Evolutionary conservation across 805 yeast species (phyloP).

Genomic region (Cyberlindnera misumaiensis): DNA sequence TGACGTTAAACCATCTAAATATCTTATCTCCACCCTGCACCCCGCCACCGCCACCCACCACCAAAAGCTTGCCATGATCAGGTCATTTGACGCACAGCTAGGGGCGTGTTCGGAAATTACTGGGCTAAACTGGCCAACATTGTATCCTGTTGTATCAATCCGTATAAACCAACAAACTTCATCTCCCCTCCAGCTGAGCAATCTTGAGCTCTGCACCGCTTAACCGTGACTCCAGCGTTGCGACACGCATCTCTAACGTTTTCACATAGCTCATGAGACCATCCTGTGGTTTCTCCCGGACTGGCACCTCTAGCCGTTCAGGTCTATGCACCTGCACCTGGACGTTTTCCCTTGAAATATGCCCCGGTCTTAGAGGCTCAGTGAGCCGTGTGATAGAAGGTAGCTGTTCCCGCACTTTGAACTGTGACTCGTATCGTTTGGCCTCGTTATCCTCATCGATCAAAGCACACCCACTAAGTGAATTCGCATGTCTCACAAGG

Average conservation of each 20-base stretch:
- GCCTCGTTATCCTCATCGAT: slow-evolving; percentile 10
- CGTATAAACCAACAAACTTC: too few relatives aligned
- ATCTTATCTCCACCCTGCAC: too few relatives aligned
- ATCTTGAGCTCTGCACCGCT: slow-evolving; percentile 16
- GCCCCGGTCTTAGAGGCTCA: background rate
- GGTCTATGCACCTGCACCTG: too few relatives aligned
- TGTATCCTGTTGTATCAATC: too few relatives aligned
- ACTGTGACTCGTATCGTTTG: background rate
- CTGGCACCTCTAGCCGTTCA: too few relatives aligned
- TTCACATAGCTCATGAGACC: slow-evolving; percentile 17
- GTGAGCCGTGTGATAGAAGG: background rate
- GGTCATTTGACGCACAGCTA: too few relatives aligned
- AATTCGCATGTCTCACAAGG: slow-evolving; percentile 56
- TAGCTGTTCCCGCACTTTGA: background rate
- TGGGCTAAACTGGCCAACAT: too few relatives aligned
- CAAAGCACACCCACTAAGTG: slow-evolving; percentile 25
- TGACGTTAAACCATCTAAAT: too few relatives aligned
- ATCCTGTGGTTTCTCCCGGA: background rate
- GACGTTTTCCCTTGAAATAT: too few relatives aligned
- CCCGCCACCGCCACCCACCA: too few relatives aligned
- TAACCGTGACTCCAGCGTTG: slow-evolving; percentile 16
- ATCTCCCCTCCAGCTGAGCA: slow-evolving; percentile 6
- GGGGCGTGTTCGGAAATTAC: too few relatives aligned
- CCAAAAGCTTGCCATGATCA: too few relatives aligned
- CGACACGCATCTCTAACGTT: slow-evolving; percentile 17